These are phyloP conservation scores for Marasmius sp. DNA, from an alignment of 1,284 basidiomycete genomes.

Conservation along the genomic window DNA sequence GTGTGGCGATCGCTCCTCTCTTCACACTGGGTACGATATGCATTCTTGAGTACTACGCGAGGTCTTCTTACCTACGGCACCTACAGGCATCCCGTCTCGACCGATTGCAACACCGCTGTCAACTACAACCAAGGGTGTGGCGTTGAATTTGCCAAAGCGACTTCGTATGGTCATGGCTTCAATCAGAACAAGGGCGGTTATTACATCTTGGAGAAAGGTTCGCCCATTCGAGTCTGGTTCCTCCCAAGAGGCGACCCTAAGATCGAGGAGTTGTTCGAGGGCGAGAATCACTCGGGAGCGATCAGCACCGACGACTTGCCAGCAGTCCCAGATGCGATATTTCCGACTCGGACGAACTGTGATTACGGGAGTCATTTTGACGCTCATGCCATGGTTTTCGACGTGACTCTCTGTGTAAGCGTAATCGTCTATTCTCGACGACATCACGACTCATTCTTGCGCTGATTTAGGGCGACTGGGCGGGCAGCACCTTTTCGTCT, in stretches of 20 bases:
- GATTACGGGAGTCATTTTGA: conserved; percentile 46
- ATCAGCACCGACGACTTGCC: conserved; percentile 42
- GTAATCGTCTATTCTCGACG: not conserved
- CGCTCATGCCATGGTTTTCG: conserved; percentile 50
- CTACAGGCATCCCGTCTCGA: conserved; percentile 33
- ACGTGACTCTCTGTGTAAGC: conserved; percentile 53
- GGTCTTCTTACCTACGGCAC: not conserved
- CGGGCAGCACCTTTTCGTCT: conserved; percentile 33
- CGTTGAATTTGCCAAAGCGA: conserved; percentile 39
- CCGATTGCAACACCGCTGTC: conserved; percentile 48
- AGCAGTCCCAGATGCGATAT: conserved; percentile 43
- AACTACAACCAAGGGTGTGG: conserved; percentile 68
- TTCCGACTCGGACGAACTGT: conserved; percentile 42
- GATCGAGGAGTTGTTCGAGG: conserved; percentile 33
- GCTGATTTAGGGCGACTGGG: conserved; percentile 49
- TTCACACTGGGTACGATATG: conserved; percentile 40
- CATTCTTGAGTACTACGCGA: not conserved
- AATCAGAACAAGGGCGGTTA: conserved; percentile 53
- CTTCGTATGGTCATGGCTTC: conserved; percentile 51
- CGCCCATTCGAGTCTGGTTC: conserved; percentile 51
- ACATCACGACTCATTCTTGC: not conserved
- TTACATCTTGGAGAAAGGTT: conserved; percentile 42
- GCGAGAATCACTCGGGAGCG: conserved; percentile 12
- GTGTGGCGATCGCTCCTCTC: conserved; percentile 22
- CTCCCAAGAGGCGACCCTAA: conserved; percentile 41